Evolutionary conservation across 2,329 filamentous ascomycete species (phyloP).

Genomic region (Neofusicoccum sp.): DNA sequence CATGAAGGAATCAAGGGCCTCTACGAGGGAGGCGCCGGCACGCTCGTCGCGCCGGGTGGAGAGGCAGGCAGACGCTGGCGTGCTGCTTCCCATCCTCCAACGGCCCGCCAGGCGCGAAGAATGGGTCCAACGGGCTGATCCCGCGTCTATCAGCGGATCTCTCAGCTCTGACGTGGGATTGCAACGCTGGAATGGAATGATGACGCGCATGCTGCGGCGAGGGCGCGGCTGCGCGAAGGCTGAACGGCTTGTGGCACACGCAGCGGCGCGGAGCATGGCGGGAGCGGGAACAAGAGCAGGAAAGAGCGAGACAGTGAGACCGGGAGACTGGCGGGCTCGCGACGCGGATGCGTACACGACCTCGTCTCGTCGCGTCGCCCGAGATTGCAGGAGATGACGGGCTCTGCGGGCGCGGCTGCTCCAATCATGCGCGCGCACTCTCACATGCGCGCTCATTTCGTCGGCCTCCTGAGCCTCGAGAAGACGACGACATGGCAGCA

Average conservation of each 20-base stretch:
- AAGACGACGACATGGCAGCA: background rate
- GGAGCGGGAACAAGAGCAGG: background rate
- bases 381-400: slow-evolving; percentile 17
- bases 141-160: slow-evolving; percentile 12
- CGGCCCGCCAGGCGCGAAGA: slow-evolving; percentile 9
- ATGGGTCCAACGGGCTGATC: slow-evolving; percentile 15
- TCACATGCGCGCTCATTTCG: background rate
- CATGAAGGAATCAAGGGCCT: slow-evolving; percentile 17
- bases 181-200: slow-evolving; percentile 13
- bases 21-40: background rate
- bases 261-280: background rate
- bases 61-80: background rate
- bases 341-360: background rate
- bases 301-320: slow-evolving; percentile 1
- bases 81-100: background rate
- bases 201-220: background rate
- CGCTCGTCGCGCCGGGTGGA: no score
- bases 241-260: background rate
- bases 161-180: slow-evolving; percentile 15
- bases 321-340: background rate
- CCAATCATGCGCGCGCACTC: slow-evolving; percentile 6
- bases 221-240: background rate
- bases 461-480: slow-evolving; percentile 1
- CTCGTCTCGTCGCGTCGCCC: slow-evolving; percentile 14
- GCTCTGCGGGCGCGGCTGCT: background rate